Conservation (phyloP, 805 yeast genomes). For the Candida nemodendra region DNA sequence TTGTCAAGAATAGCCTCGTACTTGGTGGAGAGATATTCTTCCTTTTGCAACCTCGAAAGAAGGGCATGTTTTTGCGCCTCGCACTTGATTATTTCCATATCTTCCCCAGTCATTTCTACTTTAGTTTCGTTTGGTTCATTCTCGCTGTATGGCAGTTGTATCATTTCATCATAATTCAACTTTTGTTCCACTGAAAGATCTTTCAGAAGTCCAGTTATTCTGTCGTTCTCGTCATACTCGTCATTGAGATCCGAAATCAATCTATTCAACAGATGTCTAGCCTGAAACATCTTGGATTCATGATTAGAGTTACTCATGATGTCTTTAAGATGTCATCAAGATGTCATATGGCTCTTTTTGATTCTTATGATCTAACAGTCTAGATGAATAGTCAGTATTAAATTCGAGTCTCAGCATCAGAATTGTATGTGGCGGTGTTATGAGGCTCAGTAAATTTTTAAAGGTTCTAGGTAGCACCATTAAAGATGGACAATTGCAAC, state of each 20-base stretch:
- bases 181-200: constrained; percentile 11
- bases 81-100: constrained; percentile 16
- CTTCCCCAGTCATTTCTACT: constrained; percentile 13
- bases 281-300: constrained; percentile 18
- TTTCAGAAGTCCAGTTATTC: constrained; percentile 13
- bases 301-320: constrained; percentile 8
- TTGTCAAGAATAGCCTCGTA: constrained; percentile 28
- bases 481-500: too few relatives aligned
- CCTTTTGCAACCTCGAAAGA: constrained; percentile 32
- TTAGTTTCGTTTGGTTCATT: constrained; percentile 1
- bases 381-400: too few relatives aligned
- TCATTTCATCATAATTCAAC: constrained; percentile 10
- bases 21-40: constrained; percentile 29
- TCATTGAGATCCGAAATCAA: constrained; percentile 30
- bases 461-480: too few relatives aligned
- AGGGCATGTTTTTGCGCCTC: constrained; percentile 29
- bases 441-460: too few relatives aligned
- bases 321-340: too few relatives aligned
- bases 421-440: too few relatives aligned
- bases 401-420: too few relatives aligned
- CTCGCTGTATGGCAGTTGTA: background rate
- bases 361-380: too few relatives aligned
- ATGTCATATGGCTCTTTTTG: too few relatives aligned
- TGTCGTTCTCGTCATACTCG: constrained; percentile 25
- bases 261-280: constrained; percentile 25